A percentile compares a stretch with the other conserved stretches of the same genome.
Evolutionary conservation across 2,329 filamentous ascomycete species (phyloP).

Genomic region (Colletotrichum incanum): DNA sequence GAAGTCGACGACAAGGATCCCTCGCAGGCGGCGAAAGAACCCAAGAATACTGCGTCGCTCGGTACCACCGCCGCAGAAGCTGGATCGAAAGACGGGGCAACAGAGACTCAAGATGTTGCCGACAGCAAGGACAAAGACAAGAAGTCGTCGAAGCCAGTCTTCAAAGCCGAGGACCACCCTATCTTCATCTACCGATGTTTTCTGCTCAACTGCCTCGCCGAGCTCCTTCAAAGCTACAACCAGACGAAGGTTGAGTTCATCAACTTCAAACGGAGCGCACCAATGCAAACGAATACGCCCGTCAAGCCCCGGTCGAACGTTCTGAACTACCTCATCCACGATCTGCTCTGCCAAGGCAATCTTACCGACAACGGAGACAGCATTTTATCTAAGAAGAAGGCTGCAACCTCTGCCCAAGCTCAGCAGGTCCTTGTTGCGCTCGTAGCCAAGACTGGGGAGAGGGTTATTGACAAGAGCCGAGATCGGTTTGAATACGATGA

Average conservation of each 20-base stretch:
- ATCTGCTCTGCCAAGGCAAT: slow-evolving; percentile 76
- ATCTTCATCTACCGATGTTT: slow-evolving; percentile 98
- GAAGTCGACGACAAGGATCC: slow-evolving; percentile 91
- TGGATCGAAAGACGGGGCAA: slow-evolving; percentile 37
- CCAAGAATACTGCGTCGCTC: slow-evolving; percentile 54
- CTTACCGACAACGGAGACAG: slow-evolving; percentile 80
- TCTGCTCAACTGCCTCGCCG: slow-evolving; percentile 90
- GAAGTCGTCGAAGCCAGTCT: slow-evolving; percentile 79
- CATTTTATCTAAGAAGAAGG: slow-evolving; percentile 85
- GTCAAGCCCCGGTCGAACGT: slow-evolving; percentile 95
- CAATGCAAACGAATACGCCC: slow-evolving; percentile 86
- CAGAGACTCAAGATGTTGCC: slow-evolving; percentile 40
- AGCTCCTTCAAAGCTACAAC: slow-evolving; percentile 93
- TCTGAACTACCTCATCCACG: slow-evolving; percentile 92
- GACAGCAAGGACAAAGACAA: slow-evolving; percentile 63
- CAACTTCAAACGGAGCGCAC: slow-evolving; percentile 95
- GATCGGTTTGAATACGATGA: slow-evolving; percentile 79
- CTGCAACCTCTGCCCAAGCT: slow-evolving; percentile 87
- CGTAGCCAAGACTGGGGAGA: slow-evolving; percentile 89
- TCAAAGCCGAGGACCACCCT: slow-evolving; percentile 93
- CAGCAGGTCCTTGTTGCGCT: slow-evolving; percentile 89
- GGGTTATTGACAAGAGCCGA: slow-evolving; percentile 69
- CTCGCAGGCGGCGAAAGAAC: slow-evolving; percentile 59
- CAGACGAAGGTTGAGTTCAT: slow-evolving; percentile 98
- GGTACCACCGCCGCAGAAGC: slow-evolving; percentile 11